Evolutionary conservation across 225 moss, liverwort and hornwort species (phyloP).

Genomic region (Marchantia paleacea): DNA sequence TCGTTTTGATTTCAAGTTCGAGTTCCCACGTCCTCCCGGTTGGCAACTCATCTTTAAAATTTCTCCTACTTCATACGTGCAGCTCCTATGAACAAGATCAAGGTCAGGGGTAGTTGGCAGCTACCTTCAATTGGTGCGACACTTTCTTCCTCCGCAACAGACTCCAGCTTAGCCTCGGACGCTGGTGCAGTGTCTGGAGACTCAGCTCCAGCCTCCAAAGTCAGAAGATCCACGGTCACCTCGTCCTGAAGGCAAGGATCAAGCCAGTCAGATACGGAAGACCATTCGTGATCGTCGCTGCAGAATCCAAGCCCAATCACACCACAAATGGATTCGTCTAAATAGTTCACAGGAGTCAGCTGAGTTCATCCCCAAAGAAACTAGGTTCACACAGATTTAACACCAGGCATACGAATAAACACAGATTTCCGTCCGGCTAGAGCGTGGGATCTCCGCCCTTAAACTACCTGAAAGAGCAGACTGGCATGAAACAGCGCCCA

Average conservation of each 20-base stretch:
- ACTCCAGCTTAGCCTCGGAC: neutral
- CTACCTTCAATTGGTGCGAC: neutral
- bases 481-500: too few relatives aligned
- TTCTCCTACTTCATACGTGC: too few relatives aligned
- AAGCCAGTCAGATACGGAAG: neutral
- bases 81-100: too few relatives aligned
- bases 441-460: too few relatives aligned
- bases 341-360: too few relatives aligned
- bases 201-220: neutral
- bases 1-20: too few relatives aligned
- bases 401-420: neutral
- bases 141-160: neutral
- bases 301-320: neutral
- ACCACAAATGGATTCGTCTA: neutral
- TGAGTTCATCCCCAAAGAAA: too few relatives aligned
- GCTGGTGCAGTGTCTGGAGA: neutral
- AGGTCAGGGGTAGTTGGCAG: neutral
- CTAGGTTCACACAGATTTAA: too few relatives aligned
- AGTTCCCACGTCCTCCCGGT: too few relatives aligned
- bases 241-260: conserved; percentile 1
- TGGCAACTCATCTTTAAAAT: too few relatives aligned
- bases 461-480: too few relatives aligned
- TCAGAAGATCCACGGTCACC: conserved; percentile 1
- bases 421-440: too few relatives aligned
- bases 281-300: neutral